phyloP scores from a whole-genome alignment of 208 protist genomes.

The Vickermania spadyakhi region DNA sequence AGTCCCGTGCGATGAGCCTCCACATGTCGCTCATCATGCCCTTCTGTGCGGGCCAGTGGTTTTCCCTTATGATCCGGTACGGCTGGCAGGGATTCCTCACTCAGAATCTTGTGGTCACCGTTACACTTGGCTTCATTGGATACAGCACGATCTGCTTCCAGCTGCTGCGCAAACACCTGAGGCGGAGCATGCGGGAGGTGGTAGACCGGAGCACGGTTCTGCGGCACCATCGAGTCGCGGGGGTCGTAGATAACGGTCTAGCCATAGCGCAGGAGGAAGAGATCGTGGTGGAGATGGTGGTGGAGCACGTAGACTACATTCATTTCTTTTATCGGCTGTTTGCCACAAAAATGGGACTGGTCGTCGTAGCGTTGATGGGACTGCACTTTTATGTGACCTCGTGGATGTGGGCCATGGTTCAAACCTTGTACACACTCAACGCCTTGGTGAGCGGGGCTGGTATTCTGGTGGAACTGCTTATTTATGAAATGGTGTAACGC shows the following conservation, averaged over 20 bases:
- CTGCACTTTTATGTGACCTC: slow-evolving; percentile 69
- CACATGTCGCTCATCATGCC: slow-evolving; percentile 70
- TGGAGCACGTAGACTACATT: slow-evolving; percentile 3
- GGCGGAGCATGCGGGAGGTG: slow-evolving; percentile 10
- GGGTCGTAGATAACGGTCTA: slow-evolving; percentile 6
- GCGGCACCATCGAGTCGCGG: slow-evolving; percentile 11
- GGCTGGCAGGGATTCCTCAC: slow-evolving; percentile 69
- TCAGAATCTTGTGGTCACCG: slow-evolving; percentile 63
- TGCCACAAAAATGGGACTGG: slow-evolving; percentile 74
- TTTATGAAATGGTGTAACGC: slow-evolving; percentile 76
- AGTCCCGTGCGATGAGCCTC: not conserved
- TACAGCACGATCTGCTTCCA: slow-evolving; percentile 77
- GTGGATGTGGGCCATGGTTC: slow-evolving; percentile 67
- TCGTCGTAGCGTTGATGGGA: slow-evolving; percentile 45
- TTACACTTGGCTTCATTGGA: slow-evolving; percentile 66
- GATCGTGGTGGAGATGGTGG: slow-evolving; percentile 56
- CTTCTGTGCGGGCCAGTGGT: slow-evolving; percentile 82
- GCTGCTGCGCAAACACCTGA: slow-evolving; percentile 46
- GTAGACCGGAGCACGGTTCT: slow-evolving; percentile 9
- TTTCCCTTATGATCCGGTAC: slow-evolving; percentile 66
- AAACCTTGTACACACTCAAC: slow-evolving; percentile 74
- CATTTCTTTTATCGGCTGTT: slow-evolving; percentile 50
- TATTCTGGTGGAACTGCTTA: slow-evolving; percentile 73
- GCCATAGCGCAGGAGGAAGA: slow-evolving; percentile 13
- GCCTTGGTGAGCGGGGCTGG: slow-evolving; percentile 69